Evolutionary conservation across 208 protist genomes (phyloP), one percentile per base, ranked within the genome.

Genomic region (Trypanosoma scelopori): DNA sequence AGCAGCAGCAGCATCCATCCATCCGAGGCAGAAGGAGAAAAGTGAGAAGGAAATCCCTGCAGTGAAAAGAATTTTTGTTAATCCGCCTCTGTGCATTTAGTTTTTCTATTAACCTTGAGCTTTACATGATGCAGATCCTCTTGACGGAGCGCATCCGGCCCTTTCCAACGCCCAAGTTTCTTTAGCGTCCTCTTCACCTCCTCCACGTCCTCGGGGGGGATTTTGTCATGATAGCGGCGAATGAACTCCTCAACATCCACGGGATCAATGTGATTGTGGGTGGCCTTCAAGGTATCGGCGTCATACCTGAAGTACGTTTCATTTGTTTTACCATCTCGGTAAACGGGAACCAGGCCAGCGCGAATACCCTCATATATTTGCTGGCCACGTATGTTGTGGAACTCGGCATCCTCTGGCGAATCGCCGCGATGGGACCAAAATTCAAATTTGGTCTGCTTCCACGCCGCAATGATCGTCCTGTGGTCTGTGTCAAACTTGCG

Each of bases 361-460:
- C 80, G 81, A 63, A 95, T 83, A 22, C 79, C 83, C 60, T 92
- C 84, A 41, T 86, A 65, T 22, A 95, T 79, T 49, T 93, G 85
- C 56, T 91, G 85, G 6, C 85, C 88, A 25, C 82, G 78, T 28
- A 91, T 74, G 61, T 89, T 94, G n/a, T 90, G 74, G 51, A 81
- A 42, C 27, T 81, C 77, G 0, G 83, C 85, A 28, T 88, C 79
- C 35, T 87, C 82, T 18, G 66, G 52, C 1, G 45, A 15, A 28
- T 72, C 79, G 49, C 84, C 70, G 16, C 85, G 74, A 65, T 86
- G 60, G 22, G 69, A 67, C 81, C 79, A 94, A 46, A 95, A 95
- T 76, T 95, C 82, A 74, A 87, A 92, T 73, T 91, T 92, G 43
- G 89, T 95, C 66, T 91, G 86, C 63, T 88, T 89, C 87, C 89